A percentile compares a stretch with the other conserved stretches of the same genome.
Conservation (phyloP, 176 grass and related monocot species). For the Oropetium thomaeum region DNA sequence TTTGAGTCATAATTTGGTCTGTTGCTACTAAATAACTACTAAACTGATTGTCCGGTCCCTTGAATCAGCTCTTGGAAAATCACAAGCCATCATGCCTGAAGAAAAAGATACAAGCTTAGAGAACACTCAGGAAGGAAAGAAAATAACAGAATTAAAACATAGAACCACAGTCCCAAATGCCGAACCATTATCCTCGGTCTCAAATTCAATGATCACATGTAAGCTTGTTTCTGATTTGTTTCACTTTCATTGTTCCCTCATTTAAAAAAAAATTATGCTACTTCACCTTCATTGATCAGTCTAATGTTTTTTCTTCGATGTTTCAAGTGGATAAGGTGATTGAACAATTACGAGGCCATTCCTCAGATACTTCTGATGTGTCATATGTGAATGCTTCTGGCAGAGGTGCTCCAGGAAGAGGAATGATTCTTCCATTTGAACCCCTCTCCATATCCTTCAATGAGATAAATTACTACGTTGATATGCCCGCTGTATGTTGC, state of each 20-base stretch:
- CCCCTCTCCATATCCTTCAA: slow-evolving; percentile 89
- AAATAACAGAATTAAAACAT: slow-evolving; percentile 13
- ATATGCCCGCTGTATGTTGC: slow-evolving; percentile 78
- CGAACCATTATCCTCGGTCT: slow-evolving; percentile 25
- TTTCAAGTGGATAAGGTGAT: slow-evolving; percentile 57
- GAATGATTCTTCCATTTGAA: slow-evolving; percentile 98
- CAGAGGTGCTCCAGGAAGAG: slow-evolving; percentile 54
- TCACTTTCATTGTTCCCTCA: slow-evolving; percentile 10
- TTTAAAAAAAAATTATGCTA: slow-evolving; percentile 13
- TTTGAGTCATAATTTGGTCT: neutral
- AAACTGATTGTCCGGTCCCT: slow-evolving; percentile 2
- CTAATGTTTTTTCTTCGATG: slow-evolving; percentile 6
- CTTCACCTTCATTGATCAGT: slow-evolving; percentile 6
- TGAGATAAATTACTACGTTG: slow-evolving; percentile 91
- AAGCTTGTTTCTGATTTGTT: slow-evolving; percentile 29
- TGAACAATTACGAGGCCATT: slow-evolving; percentile 33
- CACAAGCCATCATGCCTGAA: slow-evolving; percentile 83
- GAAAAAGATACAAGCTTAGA: slow-evolving; percentile 45
- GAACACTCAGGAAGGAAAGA: slow-evolving; percentile 14
- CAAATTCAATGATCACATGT: slow-evolving; percentile 54
- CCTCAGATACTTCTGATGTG: slow-evolving; percentile 29
- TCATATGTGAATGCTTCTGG: slow-evolving; percentile 31
- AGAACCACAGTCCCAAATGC: slow-evolving; percentile 8
- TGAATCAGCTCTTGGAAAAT: slow-evolving; percentile 78
- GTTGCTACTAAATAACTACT: slow-evolving; percentile 6